A percentile compares a stretch with the other conserved stretches of the same genome.
These are phyloP conservation scores for Apiotrichum veenhuisii DNA, from an alignment of 1,284 basidiomycete genomes.

Conservation along the genomic window DNA sequence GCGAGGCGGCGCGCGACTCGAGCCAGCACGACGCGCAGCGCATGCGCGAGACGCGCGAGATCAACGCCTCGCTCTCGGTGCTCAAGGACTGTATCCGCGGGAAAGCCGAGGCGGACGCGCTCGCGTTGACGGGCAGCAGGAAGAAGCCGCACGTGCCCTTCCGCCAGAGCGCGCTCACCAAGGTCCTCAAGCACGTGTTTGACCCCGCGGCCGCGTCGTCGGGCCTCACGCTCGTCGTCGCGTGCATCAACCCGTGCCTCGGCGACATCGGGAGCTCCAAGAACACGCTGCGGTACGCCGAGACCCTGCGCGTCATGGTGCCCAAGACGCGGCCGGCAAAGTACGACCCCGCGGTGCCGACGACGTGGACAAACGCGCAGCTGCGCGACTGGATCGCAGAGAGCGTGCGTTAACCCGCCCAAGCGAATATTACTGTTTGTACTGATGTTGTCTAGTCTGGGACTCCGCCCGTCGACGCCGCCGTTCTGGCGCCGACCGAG, in stretches of 20 bases:
- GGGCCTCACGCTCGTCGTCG: background rate
- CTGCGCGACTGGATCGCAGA: background rate
- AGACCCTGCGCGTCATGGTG: background rate
- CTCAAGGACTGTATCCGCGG: constrained; percentile 8
- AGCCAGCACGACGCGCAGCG: constrained; percentile 1
- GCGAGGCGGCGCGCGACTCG: constrained; percentile 4
- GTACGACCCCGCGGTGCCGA: constrained; percentile 1
- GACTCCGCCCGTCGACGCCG: background rate
- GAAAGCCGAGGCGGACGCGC: background rate
- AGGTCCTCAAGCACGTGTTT: constrained; percentile 6
- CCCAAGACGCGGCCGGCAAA: background rate
- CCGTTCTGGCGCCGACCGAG: background rate
- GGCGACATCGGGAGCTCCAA: background rate
- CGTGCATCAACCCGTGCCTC: constrained; percentile 4
- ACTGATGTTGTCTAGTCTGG: background rate
- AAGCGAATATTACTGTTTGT: background rate
- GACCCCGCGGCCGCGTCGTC: background rate
- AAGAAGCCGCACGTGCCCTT: background rate
- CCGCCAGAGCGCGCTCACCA: constrained; percentile 1
- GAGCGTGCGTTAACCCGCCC: background rate
- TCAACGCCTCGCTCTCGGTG: constrained; percentile 2
- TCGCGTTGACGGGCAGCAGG: background rate
- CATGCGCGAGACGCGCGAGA: constrained; percentile 6
- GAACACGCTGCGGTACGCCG: constrained; percentile 3
- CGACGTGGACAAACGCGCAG: background rate